Conservation (phyloP, 768 basidiomycete genomes). For the Melanogaster broomeanus region DNA sequence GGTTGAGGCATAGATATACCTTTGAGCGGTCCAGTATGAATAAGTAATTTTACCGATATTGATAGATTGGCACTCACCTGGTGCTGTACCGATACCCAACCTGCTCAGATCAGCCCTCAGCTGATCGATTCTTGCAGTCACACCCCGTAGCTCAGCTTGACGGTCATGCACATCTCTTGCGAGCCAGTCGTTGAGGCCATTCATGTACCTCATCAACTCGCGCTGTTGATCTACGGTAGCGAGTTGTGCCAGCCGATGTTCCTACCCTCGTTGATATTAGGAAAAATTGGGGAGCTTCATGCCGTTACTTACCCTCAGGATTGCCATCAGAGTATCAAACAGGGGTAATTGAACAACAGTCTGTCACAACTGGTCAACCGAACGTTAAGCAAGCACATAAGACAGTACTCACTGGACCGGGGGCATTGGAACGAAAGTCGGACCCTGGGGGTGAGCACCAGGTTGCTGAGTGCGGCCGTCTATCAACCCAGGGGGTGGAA, state of each 20-base stretch:
- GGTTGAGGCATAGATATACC: slow-evolving; percentile 30
- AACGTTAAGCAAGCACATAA: neutral
- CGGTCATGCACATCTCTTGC: slow-evolving; percentile 78
- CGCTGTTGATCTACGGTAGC: slow-evolving; percentile 80
- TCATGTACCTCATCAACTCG: slow-evolving; percentile 79
- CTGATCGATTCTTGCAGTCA: slow-evolving; percentile 61
- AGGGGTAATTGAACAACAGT: slow-evolving; percentile 63
- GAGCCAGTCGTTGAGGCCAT: slow-evolving; percentile 76
- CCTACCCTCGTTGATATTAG: slow-evolving; percentile 42
- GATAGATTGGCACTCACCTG: slow-evolving; percentile 30
- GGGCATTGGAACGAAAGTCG: slow-evolving; percentile 48
- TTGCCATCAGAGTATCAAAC: slow-evolving; percentile 69
- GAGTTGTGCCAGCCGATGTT: slow-evolving; percentile 72
- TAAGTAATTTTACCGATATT: neutral
- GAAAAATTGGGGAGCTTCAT: neutral
- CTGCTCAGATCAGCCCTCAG: slow-evolving; percentile 47
- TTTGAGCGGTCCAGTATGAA: slow-evolving; percentile 6
- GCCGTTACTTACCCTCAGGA: slow-evolving; percentile 54
- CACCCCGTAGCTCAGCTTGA: slow-evolving; percentile 67
- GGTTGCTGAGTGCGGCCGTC: slow-evolving; percentile 17
- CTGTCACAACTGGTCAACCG: slow-evolving; percentile 33
- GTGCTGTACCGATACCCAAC: slow-evolving; percentile 43
- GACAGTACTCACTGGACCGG: slow-evolving; percentile 49
- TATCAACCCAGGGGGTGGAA: slow-evolving; percentile 30
- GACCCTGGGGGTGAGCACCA: slow-evolving; percentile 25